These are phyloP conservation scores for Amphibolis antarctica DNA, from an alignment of 106 monocot species.

Conservation along the genomic window DNA sequence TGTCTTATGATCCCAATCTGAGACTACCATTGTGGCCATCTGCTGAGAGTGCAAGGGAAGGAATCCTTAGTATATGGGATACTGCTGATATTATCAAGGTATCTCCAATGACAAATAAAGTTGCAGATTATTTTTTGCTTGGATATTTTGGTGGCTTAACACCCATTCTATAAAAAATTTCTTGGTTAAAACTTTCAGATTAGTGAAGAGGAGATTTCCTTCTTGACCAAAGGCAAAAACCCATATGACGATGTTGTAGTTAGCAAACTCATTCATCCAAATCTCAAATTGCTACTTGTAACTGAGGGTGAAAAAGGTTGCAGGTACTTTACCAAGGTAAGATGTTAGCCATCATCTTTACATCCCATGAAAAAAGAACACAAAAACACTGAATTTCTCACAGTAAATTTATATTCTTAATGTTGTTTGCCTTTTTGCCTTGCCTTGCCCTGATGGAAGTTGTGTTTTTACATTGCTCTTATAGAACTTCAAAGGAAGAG, in stretches of 20 bases:
- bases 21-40: conserved; percentile 94
- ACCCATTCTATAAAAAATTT: background rate
- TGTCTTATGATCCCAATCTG: conserved; percentile 95
- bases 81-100: conserved; percentile 96
- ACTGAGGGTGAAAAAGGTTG: conserved; percentile 89
- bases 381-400: no score
- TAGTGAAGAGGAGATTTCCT: conserved; percentile 86
- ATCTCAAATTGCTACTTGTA: conserved; percentile 82
- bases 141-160: no score
- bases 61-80: conserved; percentile 92
- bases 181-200: conserved; percentile 34
- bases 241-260: conserved; percentile 87
- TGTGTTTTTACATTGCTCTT: background rate
- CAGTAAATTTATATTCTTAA: no score
- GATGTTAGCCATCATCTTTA: background rate
- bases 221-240: conserved; percentile 79
- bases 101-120: background rate
- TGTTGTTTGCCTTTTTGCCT: no score
- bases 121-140: no score
- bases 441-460: no score
- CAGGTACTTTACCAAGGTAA: conserved; percentile 91
- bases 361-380: background rate
- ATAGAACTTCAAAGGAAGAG: conserved; percentile 71
- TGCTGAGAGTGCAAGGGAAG: conserved; percentile 81
- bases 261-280: conserved; percentile 68